These are phyloP conservation scores for Fusarium redolens DNA, from an alignment of 2,329 filamentous ascomycete genomes.

Conservation along the genomic window DNA sequence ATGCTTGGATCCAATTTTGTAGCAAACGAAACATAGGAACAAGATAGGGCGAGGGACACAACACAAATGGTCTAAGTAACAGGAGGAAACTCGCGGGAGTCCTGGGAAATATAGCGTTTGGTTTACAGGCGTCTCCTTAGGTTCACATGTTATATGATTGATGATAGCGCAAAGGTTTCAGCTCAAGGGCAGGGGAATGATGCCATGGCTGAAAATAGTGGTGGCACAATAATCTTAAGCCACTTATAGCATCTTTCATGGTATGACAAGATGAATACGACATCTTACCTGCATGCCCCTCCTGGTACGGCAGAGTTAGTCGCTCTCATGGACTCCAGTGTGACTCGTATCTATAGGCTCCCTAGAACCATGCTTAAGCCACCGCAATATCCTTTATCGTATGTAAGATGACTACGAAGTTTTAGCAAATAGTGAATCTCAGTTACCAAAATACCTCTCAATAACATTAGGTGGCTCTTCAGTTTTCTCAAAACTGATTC, in stretches of 20 bases:
- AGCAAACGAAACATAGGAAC: background rate
- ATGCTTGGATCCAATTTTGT: background rate
- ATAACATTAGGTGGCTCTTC: too few species aligned
- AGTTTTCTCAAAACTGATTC: too few species aligned
- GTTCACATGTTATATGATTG: background rate
- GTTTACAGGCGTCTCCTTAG: background rate
- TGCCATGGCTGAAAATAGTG: too few species aligned
- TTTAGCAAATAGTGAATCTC: too few species aligned
- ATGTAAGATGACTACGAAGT: background rate
- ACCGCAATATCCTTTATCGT: background rate
- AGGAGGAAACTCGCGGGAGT: background rate
- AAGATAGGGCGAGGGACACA: background rate
- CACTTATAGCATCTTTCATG: background rate
- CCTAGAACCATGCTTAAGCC: background rate
- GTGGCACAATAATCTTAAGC: background rate
- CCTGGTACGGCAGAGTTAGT: background rate
- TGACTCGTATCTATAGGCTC: background rate
- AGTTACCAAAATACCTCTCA: too few species aligned
- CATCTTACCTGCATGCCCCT: background rate
- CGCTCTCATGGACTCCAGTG: background rate
- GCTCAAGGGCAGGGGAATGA: too few species aligned
- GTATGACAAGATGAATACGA: background rate
- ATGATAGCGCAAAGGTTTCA: background rate
- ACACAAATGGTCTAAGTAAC: background rate
- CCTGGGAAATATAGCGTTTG: background rate